These are phyloP conservation scores for Pseudoperonospora humuli DNA, from an alignment of 352 stramenopile species.

Conservation along the genomic window DNA sequence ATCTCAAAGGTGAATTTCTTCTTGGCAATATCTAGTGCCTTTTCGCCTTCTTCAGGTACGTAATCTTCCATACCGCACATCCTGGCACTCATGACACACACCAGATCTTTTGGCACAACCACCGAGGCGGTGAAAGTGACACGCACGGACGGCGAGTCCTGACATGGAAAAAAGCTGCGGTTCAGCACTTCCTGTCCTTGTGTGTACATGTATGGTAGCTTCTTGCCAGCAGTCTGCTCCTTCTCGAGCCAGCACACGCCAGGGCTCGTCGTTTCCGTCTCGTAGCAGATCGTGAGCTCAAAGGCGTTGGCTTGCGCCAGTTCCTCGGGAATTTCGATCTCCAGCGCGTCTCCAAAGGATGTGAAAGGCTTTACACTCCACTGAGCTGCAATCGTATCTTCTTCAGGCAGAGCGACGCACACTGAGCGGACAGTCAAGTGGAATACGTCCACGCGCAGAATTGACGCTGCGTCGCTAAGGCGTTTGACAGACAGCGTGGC, in stretches of 20 bases:
- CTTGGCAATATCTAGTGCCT: slow-evolving; percentile 8
- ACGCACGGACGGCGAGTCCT: slow-evolving; percentile 93
- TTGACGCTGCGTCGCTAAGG: slow-evolving; percentile 2
- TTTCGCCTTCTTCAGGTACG: slow-evolving; percentile 13
- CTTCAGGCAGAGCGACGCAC: slow-evolving; percentile 11
- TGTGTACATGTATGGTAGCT: slow-evolving; percentile 75
- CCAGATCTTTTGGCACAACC: slow-evolving; percentile 87
- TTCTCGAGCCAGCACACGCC: slow-evolving; percentile 79
- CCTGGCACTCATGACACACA: slow-evolving; percentile 83
- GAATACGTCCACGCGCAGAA: slow-evolving; percentile 53
- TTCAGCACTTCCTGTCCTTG: slow-evolving; percentile 84
- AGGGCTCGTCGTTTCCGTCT: slow-evolving; percentile 50
- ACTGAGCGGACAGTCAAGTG: slow-evolving; percentile 47
- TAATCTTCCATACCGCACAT: slow-evolving; percentile 21
- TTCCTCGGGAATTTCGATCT: slow-evolving; percentile 36
- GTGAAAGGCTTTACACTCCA: slow-evolving; percentile 59
- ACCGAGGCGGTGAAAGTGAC: slow-evolving; percentile 92
- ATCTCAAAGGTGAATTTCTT: slow-evolving; percentile 68
- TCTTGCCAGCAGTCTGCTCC: slow-evolving; percentile 76
- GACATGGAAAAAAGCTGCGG: slow-evolving; percentile 76
- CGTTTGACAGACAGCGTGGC: slow-evolving; percentile 35
- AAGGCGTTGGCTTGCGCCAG: slow-evolving; percentile 8
- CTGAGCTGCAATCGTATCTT: slow-evolving; percentile 10
- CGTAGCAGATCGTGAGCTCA: slow-evolving; percentile 50
- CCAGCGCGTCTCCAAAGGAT: slow-evolving; percentile 47